phyloP scores from a whole-genome alignment of 495 filamentous ascomycete genomes.

The Pyrenopolyporus hunteri region DNA sequence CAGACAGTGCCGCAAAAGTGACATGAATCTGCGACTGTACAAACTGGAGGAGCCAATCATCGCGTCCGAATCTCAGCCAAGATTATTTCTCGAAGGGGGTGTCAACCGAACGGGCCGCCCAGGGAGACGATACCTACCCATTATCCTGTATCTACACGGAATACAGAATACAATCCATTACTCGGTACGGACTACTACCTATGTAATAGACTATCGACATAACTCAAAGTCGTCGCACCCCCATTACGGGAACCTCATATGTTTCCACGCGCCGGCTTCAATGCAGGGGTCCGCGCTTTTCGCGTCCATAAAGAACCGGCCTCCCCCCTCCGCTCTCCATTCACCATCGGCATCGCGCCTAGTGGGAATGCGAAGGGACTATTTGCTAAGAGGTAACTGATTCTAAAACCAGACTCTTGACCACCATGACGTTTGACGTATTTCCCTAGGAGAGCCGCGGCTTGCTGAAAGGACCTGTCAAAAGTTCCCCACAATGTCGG shows the following conservation, averaged over 20 bases:
- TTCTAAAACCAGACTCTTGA: constrained; percentile 18
- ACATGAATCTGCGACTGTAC: constrained; percentile 19
- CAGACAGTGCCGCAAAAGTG: constrained; percentile 7
- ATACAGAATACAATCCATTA: too few species aligned
- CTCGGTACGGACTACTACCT: too few species aligned
- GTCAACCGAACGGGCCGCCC: constrained; percentile 9
- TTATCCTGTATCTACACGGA: too few species aligned
- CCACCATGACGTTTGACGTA: neutral
- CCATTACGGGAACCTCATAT: constrained; percentile 30
- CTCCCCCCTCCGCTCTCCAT: constrained; percentile 26
- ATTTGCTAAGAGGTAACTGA: constrained; percentile 16
- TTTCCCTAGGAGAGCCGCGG: constrained; percentile 1
- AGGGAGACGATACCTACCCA: too few species aligned
- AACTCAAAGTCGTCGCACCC: constrained; percentile 9
- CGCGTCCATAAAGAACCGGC: constrained; percentile 35
- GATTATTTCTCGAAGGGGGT: constrained; percentile 9
- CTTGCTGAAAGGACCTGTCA: neutral
- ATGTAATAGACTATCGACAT: neutral
- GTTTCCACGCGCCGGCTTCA: constrained; percentile 32
- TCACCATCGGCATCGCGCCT: constrained; percentile 15
- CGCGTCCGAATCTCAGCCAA: constrained; percentile 28
- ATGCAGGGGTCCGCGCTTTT: constrained; percentile 40
- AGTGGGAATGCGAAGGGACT: constrained; percentile 20
- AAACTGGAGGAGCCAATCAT: constrained; percentile 23
- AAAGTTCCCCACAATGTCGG: neutral